These are phyloP conservation scores for Trichoderma asperelloides DNA, from an alignment of 495 filamentous ascomycete genomes.

Conservation along the genomic window DNA sequence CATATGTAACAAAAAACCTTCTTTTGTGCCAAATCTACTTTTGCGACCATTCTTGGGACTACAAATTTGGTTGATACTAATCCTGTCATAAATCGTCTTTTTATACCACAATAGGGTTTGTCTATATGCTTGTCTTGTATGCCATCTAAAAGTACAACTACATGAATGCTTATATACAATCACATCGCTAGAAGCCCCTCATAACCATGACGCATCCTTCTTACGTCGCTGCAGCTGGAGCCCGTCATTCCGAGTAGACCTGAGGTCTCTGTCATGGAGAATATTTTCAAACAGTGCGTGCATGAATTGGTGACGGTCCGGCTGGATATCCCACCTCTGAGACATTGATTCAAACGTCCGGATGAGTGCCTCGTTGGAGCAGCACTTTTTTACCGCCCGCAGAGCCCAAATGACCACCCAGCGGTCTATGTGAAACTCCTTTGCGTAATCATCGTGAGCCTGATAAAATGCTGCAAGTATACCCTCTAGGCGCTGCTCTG, in stretches of 20 bases:
- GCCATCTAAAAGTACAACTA: neutral
- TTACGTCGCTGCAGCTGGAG: neutral
- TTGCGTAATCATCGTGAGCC: conserved; percentile 27
- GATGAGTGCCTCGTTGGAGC: conserved; percentile 24
- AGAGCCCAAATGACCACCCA: conserved; percentile 43
- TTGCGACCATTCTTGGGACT: neutral
- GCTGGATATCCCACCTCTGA: conserved; percentile 26
- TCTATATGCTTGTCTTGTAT: neutral
- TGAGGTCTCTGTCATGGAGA: conserved; percentile 1
- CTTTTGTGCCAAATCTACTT: neutral
- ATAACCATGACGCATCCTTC: neutral
- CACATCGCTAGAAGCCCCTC: neutral
- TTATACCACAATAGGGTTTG: neutral
- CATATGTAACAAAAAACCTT: neutral
- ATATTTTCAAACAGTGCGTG: conserved; percentile 19
- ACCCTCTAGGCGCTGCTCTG: conserved; percentile 43
- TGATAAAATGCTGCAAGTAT: conserved; percentile 37
- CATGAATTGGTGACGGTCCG: conserved; percentile 29
- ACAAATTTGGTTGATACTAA: neutral
- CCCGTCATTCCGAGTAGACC: neutral
- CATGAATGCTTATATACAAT: neutral
- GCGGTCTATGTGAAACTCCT: conserved; percentile 33
- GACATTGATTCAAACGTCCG: conserved; percentile 33
- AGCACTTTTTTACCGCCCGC: conserved; percentile 36
- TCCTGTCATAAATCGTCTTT: neutral